These are phyloP conservation scores for Fusarium denticulatum DNA, from an alignment of 2,329 filamentous ascomycete genomes.

Conservation along the genomic window DNA sequence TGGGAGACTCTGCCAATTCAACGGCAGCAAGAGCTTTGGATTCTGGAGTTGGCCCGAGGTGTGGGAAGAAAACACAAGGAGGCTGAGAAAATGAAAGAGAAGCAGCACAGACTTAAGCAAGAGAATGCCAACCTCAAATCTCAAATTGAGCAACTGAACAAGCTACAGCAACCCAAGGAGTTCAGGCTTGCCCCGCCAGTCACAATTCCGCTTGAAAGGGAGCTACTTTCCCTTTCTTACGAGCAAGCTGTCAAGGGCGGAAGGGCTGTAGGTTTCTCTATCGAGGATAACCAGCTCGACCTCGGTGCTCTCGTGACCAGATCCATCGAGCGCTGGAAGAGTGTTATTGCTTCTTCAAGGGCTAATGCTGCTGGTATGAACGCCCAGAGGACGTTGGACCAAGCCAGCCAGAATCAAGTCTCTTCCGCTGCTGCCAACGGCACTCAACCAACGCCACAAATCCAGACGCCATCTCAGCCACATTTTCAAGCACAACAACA, in stretches of 20 bases:
- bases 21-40: conserved; percentile 68
- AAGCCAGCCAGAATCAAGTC: conserved; percentile 39
- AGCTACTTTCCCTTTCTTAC: conserved; percentile 58
- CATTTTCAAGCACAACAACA: conserved; percentile 37
- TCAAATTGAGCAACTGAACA: conserved; percentile 68
- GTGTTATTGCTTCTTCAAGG: conserved; percentile 64
- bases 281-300: conserved; percentile 64
- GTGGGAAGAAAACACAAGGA: conserved; percentile 67
- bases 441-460: conserved; percentile 30
- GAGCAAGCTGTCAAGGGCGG: conserved; percentile 56
- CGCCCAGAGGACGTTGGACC: conserved; percentile 61
- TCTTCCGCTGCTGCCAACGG: conserved; percentile 37
- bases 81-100: conserved; percentile 60
- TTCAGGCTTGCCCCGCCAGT: conserved; percentile 63
- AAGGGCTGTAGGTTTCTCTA: conserved; percentile 55
- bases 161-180: conserved; percentile 68
- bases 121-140: conserved; percentile 66
- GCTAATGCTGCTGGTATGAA: conserved; percentile 56
- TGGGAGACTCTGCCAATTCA: conserved; percentile 74
- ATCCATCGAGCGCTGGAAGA: conserved; percentile 71
- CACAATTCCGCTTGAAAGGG: conserved; percentile 62
- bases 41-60: conserved; percentile 68
- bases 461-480: conserved; percentile 31
- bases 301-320: conserved; percentile 61
- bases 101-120: conserved; percentile 63